A percentile compares a stretch with the other conserved stretches of the same genome.
These are phyloP conservation scores for Anethum foeniculum DNA, from an alignment of 140 eudicot genomes.

Conservation along the genomic window DNA sequence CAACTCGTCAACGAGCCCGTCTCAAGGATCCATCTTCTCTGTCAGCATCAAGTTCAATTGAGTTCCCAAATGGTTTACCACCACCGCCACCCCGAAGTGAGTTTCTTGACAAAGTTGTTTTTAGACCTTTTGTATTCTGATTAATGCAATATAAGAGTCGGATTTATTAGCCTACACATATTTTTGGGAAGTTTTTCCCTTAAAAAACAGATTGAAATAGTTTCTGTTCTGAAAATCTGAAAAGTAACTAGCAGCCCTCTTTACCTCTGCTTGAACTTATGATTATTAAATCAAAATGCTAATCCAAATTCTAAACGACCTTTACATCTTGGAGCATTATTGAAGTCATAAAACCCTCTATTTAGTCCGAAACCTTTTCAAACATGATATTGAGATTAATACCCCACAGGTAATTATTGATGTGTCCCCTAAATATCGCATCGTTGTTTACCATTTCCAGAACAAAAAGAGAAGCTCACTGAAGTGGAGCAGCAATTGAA, in stretches of 20 bases:
- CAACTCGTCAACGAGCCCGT: conserved; percentile 88
- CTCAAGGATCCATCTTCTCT: conserved; percentile 53
- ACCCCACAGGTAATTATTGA: background rate
- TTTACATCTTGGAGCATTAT: background rate
- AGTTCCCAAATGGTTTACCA: conserved; percentile 92
- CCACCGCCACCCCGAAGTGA: conserved; percentile 88
- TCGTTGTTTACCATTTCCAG: conserved; percentile 29
- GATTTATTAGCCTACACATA: background rate
- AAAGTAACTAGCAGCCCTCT: background rate
- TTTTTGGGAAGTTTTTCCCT: background rate
- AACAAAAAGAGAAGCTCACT: conserved; percentile 75
- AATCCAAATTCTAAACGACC: background rate
- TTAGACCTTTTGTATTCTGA: too few relatives aligned
- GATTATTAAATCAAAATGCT: background rate
- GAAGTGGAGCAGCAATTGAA: conserved; percentile 90
- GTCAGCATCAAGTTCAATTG: conserved; percentile 50
- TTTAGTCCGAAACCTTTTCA: background rate
- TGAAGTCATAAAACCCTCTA: background rate
- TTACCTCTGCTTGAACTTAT: background rate
- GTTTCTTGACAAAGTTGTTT: conserved; percentile 8
- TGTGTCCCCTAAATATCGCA: background rate
- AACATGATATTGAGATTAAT: background rate
- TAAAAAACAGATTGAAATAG: background rate
- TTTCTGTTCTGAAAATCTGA: background rate
- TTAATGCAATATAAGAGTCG: background rate